Base-by-base conservation (phyloP, 495 filamentous ascomycete genomes). In the Aspergillus sparsus region DNA sequence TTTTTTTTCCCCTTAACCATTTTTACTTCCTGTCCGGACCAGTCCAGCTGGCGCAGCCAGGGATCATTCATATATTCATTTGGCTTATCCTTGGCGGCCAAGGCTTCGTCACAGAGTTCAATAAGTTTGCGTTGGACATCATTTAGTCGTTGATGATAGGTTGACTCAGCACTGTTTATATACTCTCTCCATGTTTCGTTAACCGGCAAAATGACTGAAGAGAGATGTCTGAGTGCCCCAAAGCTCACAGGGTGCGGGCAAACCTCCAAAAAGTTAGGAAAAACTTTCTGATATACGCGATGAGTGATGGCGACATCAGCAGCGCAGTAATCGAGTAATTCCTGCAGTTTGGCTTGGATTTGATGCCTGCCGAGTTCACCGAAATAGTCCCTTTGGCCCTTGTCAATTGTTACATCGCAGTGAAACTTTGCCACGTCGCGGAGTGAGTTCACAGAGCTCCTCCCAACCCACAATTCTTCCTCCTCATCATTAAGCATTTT, bases 171-270 rank as follows among this genome's bases (percentile, higher is more conserved):
- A 44, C 85, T 89, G 13, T 75, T 75, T 35, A 97, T 75, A 71
- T 99, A 99, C 10, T 82, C 77, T 55, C 92, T 80, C 95, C 95
- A 99, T 0, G 87, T 85, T 62, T 87, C 80, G 66, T 97, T 83
- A 60, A 97, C 91, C 0, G 94, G 94, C 33, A 99, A 78, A 57
- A 97, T 95, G 49, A 96, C 91, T 6, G 92, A 88, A 6, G 93
- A 92, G 7, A 99, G 82, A 73, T 97, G 92, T 44, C 95, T 84
- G 33, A 98, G 81, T 10, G 94, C 93, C 6, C 90, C 93, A 68
- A 99, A 99, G 72, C 92, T 98, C 61, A 98, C 94, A 3, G 94
- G 95, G 74, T 99, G 95, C 4, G 95, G 93, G 65, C 94, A 98
- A 35, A 89, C 87, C 35, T 89, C 77, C 10, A 97, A 78, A 68